Conservation (phyloP, 306 rosid species). For the Fragaria vesca region DNA sequence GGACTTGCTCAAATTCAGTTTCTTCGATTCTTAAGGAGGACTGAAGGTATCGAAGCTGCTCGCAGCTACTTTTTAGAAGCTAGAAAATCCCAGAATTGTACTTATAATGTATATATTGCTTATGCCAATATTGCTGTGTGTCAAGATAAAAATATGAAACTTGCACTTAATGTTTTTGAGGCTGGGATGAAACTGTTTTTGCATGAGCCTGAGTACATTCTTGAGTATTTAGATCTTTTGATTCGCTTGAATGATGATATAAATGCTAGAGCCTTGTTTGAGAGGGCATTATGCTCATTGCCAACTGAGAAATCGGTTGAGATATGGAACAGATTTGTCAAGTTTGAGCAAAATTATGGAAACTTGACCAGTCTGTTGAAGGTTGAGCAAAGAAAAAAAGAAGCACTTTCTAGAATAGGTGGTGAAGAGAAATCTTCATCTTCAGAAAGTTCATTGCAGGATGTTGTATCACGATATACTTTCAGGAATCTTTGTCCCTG, state of each 20-base stretch:
- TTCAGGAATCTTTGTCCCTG: slow-evolving; percentile 91
- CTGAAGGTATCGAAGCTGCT: slow-evolving; percentile 93
- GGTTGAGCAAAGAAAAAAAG: slow-evolving; percentile 90
- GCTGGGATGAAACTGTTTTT: slow-evolving; percentile 79
- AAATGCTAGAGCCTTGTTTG: slow-evolving; percentile 84
- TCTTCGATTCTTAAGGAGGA: slow-evolving; percentile 83
- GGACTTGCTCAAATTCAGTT: slow-evolving; percentile 88
- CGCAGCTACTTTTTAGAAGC: slow-evolving; percentile 86
- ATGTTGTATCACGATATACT: slow-evolving; percentile 84
- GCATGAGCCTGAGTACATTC: slow-evolving; percentile 82
- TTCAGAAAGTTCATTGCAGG: slow-evolving; percentile 46
- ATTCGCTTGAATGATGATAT: slow-evolving; percentile 83
- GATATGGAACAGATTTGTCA: slow-evolving; percentile 80
- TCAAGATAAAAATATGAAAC: slow-evolving; percentile 87
- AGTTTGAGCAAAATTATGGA: slow-evolving; percentile 87
- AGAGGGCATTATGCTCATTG: slow-evolving; percentile 73
- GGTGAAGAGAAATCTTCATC: slow-evolving; percentile 51
- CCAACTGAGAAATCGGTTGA: slow-evolving; percentile 71
- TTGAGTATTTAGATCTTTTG: slow-evolving; percentile 87
- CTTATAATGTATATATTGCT: slow-evolving; percentile 84
- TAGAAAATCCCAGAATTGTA: slow-evolving; percentile 71
- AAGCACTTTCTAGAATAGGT: slow-evolving; percentile 55
- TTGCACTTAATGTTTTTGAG: slow-evolving; percentile 79
- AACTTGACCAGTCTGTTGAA: slow-evolving; percentile 83
- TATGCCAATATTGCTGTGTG: slow-evolving; percentile 83